Evolutionary conservation across 2,329 filamentous ascomycete species (phyloP).

Genomic region (Aspergillus sp.): DNA sequence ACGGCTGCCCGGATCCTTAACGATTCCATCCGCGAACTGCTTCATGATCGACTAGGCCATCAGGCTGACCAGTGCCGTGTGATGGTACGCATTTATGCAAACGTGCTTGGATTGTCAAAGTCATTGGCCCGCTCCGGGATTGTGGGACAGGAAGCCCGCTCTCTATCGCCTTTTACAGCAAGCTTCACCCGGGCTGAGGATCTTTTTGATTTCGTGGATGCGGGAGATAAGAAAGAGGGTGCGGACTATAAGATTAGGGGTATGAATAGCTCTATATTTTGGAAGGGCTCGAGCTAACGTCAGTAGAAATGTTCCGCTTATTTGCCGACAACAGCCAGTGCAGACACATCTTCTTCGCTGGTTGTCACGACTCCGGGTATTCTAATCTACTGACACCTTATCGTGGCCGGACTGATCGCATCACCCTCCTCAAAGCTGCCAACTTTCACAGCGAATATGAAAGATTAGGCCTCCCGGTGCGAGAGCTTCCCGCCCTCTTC

Average conservation of each 20-base stretch:
- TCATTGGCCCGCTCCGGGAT: constrained; percentile 52
- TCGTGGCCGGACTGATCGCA: constrained; percentile 50
- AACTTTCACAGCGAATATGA: constrained; percentile 56
- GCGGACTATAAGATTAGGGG: constrained; percentile 63
- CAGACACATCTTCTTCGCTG: constrained; percentile 65
- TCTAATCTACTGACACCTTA: constrained; percentile 58
- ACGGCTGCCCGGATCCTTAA: constrained; percentile 57
- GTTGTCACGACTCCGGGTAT: constrained; percentile 63
- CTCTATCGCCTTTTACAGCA: constrained; percentile 57
- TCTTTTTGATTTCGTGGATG: constrained; percentile 64
- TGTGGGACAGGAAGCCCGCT: constrained; percentile 57
- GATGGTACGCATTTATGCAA: constrained; percentile 59
- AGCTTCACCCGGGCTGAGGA: constrained; percentile 60
- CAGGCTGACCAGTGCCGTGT: constrained; percentile 55
- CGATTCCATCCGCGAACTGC: constrained; percentile 51
- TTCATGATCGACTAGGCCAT: constrained; percentile 45
- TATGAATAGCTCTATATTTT: constrained; percentile 18
- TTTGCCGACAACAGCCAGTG: constrained; percentile 62
- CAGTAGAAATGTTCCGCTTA: constrained; percentile 44
- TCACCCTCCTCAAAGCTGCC: constrained; percentile 58
- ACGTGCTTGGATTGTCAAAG: constrained; percentile 56
- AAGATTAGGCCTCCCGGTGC: constrained; percentile 53
- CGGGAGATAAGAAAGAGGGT: constrained; percentile 61
- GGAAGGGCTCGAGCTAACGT: background rate
- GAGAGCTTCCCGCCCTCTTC: constrained; percentile 57